Base-by-base conservation (phyloP, 2,329 filamentous ascomycete species). In the Cryphonectria nitschkei region DNA sequence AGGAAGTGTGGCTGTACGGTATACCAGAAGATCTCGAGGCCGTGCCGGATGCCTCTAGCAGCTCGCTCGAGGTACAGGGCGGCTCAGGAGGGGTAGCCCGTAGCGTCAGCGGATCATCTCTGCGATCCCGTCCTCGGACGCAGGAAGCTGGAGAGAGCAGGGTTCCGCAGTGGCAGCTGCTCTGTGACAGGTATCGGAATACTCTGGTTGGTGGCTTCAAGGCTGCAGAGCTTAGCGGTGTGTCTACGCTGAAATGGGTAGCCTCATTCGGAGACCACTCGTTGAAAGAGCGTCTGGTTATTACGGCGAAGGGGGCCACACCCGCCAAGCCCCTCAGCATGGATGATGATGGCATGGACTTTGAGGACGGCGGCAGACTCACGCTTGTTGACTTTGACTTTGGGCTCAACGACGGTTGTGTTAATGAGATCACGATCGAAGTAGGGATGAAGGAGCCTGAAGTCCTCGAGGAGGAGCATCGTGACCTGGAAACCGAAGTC, bases 1-100 rank as follows among this genome's bases (percentile, higher is more conserved):
- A 87, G 69, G 89, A 93, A 34, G 82, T 96, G 6, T 95, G 92
- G 92, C 80, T 95, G 2, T 95, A 95, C 78, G 93, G 93, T 37
- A 83, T 95, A 39, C 93, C 93, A 1, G 89, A 92, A 76, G 89
- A 92, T 75, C 81, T 94, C 29, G 91, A 93, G 77, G 86, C 89
- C 32, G 80, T 87, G 29, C 84, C 87, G 1, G 85, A 87, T 39
- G 70, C 74, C 19, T 68, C 65, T 13, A 72, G 56, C 29, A 69
- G 58, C 22, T 52, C 50, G 26, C 63, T 71, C 41, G 69, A 73
- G 5, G 67, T 65, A 8, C 65, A 65, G 11, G 77, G 77, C 46
- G 76, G 77, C n/a, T 69, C 75, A 0, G 73, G 74, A 26, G 74
- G 76, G 13, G 70, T 81, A 37, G 76, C 79, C 13, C 82, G 83